Base-by-base conservation (phyloP, 306 rosid genomes). In the Corylus heterophylla region DNA sequence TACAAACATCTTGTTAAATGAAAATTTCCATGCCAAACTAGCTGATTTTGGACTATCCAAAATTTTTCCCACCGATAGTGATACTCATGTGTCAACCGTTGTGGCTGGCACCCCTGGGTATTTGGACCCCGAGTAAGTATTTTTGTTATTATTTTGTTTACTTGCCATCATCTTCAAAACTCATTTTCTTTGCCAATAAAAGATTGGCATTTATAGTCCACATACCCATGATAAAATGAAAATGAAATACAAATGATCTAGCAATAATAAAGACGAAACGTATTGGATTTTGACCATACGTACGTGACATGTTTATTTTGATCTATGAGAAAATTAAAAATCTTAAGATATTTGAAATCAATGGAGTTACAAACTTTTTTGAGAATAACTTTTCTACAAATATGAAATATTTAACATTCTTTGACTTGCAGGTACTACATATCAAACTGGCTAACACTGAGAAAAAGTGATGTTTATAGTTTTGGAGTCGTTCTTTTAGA, bases 21-120 rank as follows among this genome's bases (percentile, higher is more conserved):
- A 87, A 4, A 83, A 47, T 29, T 81, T 87, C 18, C 78, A 84
- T 68, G 86, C 86, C 47, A 86, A 81, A 78, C 70, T 86, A 12
- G 85, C 82, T 2, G 89, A 86, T 68, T 83, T 86, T 61, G 85
- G 89, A 4, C 74, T 86, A 12, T 80, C 87, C 10, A 83, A 51
- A 75, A 74, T 58, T 72, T 81, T 81, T 63, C 83, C 84, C 12
- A 76, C 77, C 1, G 74, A 81, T 22, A 73, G 17, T 12, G 75
- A 69, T 44, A 78, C 73, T 42, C 80, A 78, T 39, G 70, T 83
- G 18, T 78, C 83, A 22, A 78, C 86, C 0, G 45, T 55, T 42
- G 77, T 79, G 12, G 83, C 50, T 62, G 86, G 86, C 62, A 83
- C 83, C 14, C 86, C 80, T 10, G 83, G 83, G 25, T 79, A 83